Evolutionary conservation across 208 protist genomes (phyloP).

Genomic region (Acanthamoeba royreba): DNA sequence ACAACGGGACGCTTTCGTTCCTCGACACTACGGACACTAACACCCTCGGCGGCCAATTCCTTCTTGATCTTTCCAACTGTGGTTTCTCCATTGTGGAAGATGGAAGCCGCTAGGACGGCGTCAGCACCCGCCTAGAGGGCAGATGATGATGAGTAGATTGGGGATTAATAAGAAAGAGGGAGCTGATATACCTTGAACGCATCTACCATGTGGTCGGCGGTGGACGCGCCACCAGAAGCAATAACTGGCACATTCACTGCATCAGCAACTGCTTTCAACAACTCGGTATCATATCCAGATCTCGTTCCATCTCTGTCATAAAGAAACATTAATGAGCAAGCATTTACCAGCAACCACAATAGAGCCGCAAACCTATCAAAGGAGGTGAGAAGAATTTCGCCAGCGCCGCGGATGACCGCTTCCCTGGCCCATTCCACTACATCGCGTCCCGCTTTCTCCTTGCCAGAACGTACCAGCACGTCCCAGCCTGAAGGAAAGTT

Average conservation of each 20-base stretch:
- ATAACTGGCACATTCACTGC: conserved; percentile 61
- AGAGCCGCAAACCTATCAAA: conserved; percentile 54
- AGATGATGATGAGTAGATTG: background rate
- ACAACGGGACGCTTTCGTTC: too few species aligned
- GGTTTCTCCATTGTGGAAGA: conserved; percentile 59
- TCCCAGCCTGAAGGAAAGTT: too few species aligned
- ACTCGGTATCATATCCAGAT: conserved; percentile 55
- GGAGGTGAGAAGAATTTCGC: conserved; percentile 59
- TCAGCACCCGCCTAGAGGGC: conserved; percentile 46
- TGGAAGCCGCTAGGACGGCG: conserved; percentile 57
- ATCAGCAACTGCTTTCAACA: conserved; percentile 28
- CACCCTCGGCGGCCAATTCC: background rate
- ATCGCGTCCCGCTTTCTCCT: conserved; percentile 47
- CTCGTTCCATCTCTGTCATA: background rate
- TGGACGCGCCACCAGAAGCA: conserved; percentile 41
- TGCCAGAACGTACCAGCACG: conserved; percentile 46
- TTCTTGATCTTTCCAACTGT: conserved; percentile 53
- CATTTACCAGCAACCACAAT: too few species aligned
- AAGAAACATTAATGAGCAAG: background rate
- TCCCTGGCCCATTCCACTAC: conserved; percentile 52
- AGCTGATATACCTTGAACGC: conserved; percentile 44
- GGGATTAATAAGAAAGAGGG: too few species aligned
- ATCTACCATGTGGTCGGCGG: conserved; percentile 17
- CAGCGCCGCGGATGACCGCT: conserved; percentile 47
- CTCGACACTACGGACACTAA: background rate